Evolutionary conservation across 257 asterid species (phyloP).

Genomic region (Jaltomata sinuosa): DNA sequence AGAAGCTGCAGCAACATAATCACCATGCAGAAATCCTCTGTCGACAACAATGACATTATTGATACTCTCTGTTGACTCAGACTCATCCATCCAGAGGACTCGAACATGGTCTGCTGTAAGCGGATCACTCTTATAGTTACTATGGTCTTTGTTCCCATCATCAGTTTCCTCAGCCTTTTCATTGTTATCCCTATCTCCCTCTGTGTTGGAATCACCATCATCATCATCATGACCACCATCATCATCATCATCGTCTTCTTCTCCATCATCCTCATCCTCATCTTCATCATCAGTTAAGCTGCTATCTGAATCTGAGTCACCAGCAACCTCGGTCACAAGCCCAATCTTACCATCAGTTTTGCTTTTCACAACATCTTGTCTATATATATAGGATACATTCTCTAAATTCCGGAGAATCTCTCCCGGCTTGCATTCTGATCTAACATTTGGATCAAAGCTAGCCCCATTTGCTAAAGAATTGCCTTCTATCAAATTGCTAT

Average conservation of each 20-base stretch:
- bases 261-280: constrained; percentile 53
- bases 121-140: constrained; percentile 32
- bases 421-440: constrained; percentile 33
- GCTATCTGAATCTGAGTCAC: constrained; percentile 91
- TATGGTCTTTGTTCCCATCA: constrained; percentile 24
- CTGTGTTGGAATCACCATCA: constrained; percentile 27
- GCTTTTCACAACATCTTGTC: constrained; percentile 83
- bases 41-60: constrained; percentile 62
- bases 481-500: constrained; percentile 16
- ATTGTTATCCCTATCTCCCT: constrained; percentile 23
- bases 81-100: constrained; percentile 82
- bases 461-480: constrained; percentile 19
- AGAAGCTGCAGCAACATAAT: constrained; percentile 81
- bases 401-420: constrained; percentile 51
- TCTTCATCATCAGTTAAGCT: constrained; percentile 64
- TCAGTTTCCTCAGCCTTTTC: constrained; percentile 27
- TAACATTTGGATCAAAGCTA: constrained; percentile 21
- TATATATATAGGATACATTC: constrained; percentile 52
- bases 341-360: constrained; percentile 51
- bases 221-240: constrained; percentile 22
- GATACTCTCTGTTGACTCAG: constrained; percentile 55
- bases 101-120: constrained; percentile 75
- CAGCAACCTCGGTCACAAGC: constrained; percentile 86
- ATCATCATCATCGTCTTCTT: constrained; percentile 34
- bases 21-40: constrained; percentile 91